phyloP scores from a whole-genome alignment of 805 yeast species.

The Metschnikowia koreensis region DNA sequence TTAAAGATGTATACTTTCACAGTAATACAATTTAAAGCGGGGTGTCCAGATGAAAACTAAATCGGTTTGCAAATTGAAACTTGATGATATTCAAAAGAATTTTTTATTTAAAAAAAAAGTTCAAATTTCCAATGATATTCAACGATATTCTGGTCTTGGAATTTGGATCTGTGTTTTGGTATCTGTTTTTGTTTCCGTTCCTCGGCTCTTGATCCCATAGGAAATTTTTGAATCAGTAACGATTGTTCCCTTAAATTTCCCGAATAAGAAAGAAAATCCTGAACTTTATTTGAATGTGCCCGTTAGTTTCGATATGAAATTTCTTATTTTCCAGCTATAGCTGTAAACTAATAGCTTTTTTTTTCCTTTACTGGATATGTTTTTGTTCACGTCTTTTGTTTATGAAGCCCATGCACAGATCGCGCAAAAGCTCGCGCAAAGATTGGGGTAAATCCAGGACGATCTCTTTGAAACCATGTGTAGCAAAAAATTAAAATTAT shows the following conservation, averaged over 20 bases:
- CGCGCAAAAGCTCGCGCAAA: not conserved
- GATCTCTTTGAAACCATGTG: too few species aligned
- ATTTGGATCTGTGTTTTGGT: not conserved
- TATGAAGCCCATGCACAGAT: not conserved
- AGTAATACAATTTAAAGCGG: not conserved
- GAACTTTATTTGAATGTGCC: too few species aligned
- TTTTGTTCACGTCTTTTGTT: not conserved
- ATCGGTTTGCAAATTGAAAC: too few species aligned
- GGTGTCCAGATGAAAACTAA: too few species aligned
- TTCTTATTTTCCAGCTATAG: not conserved
- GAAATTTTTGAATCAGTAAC: not conserved
- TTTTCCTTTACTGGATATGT: not conserved
- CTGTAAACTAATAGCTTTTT: not conserved
- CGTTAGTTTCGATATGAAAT: not conserved
- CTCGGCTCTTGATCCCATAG: not conserved
- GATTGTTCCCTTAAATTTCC: too few species aligned
- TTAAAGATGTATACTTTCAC: not conserved
- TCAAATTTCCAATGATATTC: not conserved
- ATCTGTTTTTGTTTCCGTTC: not conserved
- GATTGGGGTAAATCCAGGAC: not conserved
- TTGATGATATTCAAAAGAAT: too few species aligned
- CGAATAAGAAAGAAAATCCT: too few species aligned
- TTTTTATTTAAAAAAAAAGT: too few species aligned
- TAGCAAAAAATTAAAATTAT: too few species aligned
- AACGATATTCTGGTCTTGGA: not conserved